Evolutionary conservation across 345 rosid genomes (phyloP), one percentile per base, ranked within the genome.

Genomic region (Eucalyptus leucophloia): DNA sequence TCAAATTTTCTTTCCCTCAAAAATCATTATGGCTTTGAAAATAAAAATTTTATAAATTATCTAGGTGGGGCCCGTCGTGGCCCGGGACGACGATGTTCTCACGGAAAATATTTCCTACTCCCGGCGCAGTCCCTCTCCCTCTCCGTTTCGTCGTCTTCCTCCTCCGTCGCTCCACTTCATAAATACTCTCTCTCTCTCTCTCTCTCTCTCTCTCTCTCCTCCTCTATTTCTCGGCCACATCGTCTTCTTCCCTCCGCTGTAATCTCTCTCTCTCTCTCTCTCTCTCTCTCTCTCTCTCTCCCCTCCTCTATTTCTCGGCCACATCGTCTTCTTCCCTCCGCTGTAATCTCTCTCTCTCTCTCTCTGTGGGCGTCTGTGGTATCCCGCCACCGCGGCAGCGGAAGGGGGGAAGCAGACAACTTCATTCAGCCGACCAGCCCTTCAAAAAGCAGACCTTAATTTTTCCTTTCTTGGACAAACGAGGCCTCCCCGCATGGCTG

Each of bases 21-120:
- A 4, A 19, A 72, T 34, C 44, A 34, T 72, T 34, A 34, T 34
- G 45, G 82, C 40, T 10, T 34, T 19, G 12, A 72, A 37, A 37
- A 17, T 21, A 77, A 60, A 60, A 0, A 0, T 28, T 13, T 28
- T 28, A 12, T 5, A 60, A 60, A 21, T 53, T 3, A 77, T 37
- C 10, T 40, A 19, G 28, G 83, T 37, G 28, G 83, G 83, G 28
- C 28, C 82, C 44, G 44, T 18, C 24, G 81, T 13, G 40, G 34
- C 69, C 32, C 32, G 17, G 62, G 69, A 5, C 58, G 42, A 69
- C 82, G 82, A 37, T 37, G 28, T 21, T 77, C 28, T 77, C 47
- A 21, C 40, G 28, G 34, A 28, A 37, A 72, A 10, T 37, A 18
- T 37, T 72, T 77, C 28, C 28, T 4, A 21, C 47, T 21, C 83